Evolutionary conservation across 2,329 filamentous ascomycete species (phyloP).

Genomic region (Trichoderma sp.): DNA sequence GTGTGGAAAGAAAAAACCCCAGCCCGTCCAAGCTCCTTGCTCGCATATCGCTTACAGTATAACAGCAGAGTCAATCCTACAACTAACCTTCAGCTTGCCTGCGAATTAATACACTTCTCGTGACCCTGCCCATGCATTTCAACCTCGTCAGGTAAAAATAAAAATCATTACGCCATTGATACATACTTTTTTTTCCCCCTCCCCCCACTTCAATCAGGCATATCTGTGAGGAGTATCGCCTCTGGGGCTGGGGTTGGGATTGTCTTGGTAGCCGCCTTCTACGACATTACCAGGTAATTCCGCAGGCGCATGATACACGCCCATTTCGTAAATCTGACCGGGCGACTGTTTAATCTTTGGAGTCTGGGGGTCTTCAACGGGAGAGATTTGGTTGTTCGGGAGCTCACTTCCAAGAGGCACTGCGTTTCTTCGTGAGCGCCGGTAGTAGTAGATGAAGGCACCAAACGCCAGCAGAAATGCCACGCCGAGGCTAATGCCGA

Average conservation of each 20-base stretch:
- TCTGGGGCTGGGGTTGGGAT: too few relatives aligned
- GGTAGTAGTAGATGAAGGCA: conserved; percentile 22
- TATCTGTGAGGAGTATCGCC: not conserved
- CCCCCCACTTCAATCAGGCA: not conserved
- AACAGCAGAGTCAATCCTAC: not conserved
- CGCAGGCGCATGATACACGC: not conserved
- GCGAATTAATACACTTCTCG: not conserved
- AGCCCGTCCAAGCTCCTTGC: not conserved
- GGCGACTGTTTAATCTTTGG: not conserved
- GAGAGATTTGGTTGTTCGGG: not conserved
- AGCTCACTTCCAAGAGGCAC: conserved; percentile 1
- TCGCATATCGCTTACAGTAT: not conserved
- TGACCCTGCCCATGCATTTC: not conserved
- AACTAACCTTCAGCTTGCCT: not conserved
- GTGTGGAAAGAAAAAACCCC: not conserved
- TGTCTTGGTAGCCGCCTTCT: not conserved
- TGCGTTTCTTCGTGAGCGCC: conserved; percentile 1
- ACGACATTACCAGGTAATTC: conserved; percentile 1
- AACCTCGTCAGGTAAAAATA: not conserved
- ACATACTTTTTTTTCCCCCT: not conserved
- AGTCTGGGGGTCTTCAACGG: not conserved
- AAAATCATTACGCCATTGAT: conserved; percentile 1
- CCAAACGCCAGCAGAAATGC: conserved; percentile 28
- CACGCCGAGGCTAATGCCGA: conserved; percentile 18
- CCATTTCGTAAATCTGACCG: conserved; percentile 17